Evolutionary conservation across 2,329 filamentous ascomycete species (phyloP), one percentile per base, ranked within the genome.

Genomic region (Leptographium procerum): DNA sequence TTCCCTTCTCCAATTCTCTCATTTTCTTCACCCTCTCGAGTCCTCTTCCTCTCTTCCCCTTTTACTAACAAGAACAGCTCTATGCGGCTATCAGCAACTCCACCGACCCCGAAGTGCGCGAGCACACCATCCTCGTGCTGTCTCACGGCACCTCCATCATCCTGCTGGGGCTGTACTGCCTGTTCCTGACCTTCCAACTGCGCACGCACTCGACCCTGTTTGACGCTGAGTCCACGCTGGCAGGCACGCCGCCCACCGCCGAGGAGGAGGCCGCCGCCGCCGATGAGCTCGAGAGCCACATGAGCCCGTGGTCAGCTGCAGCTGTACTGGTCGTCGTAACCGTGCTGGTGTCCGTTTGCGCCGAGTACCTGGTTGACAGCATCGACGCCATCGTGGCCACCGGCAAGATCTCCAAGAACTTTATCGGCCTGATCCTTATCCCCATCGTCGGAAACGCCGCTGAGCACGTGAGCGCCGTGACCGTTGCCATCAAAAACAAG

Each of bases 401-500:
- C 4, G 83, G 81, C 16, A 72, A 71, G 14, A 75, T 91, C 60
- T 87, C 80, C 61, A 79, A 88, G 66, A 86, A 87, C 36, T 91
- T 92, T 63, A 85, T 91, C 61, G 88, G 88, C 65, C 77, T 91
- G 13, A 91, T 92, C 65, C 82, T 92, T 56, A 74, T 92, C 5
- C 88, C 88, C 10, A 90, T 91, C 65, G 88, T 91, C n/a, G 87
- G 88, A 45, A 91, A 91, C 65, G 88, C 88, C 2, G 88, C 87
- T 16, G 88, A 91, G 70, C 88, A 91, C 66, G 88, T 91, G 45
- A 91, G 88, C 1, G 88, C 88, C 22, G 85, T 90, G 22, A 85
- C 91, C 33, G 88, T 91, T 29, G 87, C 88, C 0, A 77, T 85
- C 62, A 87, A 89, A 70, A 82, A 91, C 72, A 91, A 87, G 75